Percentiles rank a stretch among this genome's conserved stretches.
These are phyloP conservation scores for Saussurea involucrata DNA, from an alignment of 129 eudicot genomes.

Conservation along the genomic window DNA sequence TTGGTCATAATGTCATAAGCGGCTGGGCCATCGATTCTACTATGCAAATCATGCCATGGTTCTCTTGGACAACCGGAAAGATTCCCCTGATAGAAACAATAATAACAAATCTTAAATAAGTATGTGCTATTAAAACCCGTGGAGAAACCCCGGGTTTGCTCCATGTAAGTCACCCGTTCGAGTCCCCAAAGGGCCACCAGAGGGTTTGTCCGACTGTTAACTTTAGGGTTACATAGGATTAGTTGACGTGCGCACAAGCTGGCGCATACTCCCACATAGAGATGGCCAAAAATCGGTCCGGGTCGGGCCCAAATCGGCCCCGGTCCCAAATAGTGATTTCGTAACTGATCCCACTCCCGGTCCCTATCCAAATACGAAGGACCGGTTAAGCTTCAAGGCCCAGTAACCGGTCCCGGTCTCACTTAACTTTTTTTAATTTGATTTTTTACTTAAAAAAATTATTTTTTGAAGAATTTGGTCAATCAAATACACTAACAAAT, in stretches of 20 bases:
- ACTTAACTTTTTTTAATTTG: no score
- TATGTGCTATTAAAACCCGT: neutral
- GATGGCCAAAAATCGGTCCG: no score
- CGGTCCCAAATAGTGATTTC: no score
- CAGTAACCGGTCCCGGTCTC: no score
- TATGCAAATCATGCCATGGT: slow-evolving; percentile 98
- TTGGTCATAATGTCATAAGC: slow-evolving; percentile 83
- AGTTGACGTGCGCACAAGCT: neutral
- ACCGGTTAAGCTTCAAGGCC: no score
- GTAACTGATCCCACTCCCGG: no score
- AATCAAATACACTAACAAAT: no score
- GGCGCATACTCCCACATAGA: neutral
- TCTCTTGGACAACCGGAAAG: slow-evolving; percentile 87
- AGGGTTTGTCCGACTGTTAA: neutral
- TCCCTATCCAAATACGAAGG: no score
- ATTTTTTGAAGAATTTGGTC: no score
- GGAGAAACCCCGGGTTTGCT: slow-evolving; percentile 33
- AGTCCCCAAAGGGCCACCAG: neutral
- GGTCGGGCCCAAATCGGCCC: no score
- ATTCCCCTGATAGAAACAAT: slow-evolving; percentile 49
- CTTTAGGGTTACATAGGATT: neutral
- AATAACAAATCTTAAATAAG: slow-evolving; percentile 11
- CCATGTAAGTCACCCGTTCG: neutral
- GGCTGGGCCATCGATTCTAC: slow-evolving; percentile 89
- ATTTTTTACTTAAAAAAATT: no score